Base-by-base conservation (phyloP, 768 basidiomycete genomes). In the Kwoniella shandongensis region DNA sequence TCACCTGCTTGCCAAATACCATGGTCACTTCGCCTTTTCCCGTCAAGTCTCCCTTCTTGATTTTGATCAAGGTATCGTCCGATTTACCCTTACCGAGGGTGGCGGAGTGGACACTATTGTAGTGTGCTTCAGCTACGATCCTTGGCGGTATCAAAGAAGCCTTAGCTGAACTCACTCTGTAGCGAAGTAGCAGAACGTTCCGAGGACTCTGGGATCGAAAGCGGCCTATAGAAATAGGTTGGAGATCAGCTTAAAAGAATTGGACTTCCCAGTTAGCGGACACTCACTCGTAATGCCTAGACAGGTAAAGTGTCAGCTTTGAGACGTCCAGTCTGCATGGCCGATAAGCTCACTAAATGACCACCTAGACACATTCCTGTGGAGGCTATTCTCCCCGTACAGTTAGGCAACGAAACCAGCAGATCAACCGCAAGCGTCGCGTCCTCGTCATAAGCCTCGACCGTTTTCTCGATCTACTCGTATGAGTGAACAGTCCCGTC, bases 1-100 rank as follows among this genome's bases (percentile, higher is more conserved):
- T 54, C 65, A 85, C 89, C 81, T 93, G 90, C 74, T 93, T 92
- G 6, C 94, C 94, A 70, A 97, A 97, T 50, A 97, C 91, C 87
- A 96, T 87, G 84, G 92, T 86, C 12, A 96, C 77, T 72, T 96
- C 92, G 42, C 87, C 89, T 69, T 89, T 89, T 15, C 82, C 83
- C 4, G 79, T 81, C 55, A 97, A 74, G 55, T 89, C 88, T 1
- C 93, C 91, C 1, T 83, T 84, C 42, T 78, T 79, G 44, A 90
- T 89, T 53, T 83, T 83, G 41, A 79, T 77, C 44, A 97, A 84
- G 2, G 90, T 85, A 74, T 98, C 85, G 68, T 94, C 93, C 1
- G 74, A 75, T 68, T 86, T 85, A 6, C 89, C 88, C 70, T 86
- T 87, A 4, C 93, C 92, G 20, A 97, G 84, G 0, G 89, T 85